phyloP scores from a whole-genome alignment of 805 yeast genomes.

The Yarrowia deformans region DNA sequence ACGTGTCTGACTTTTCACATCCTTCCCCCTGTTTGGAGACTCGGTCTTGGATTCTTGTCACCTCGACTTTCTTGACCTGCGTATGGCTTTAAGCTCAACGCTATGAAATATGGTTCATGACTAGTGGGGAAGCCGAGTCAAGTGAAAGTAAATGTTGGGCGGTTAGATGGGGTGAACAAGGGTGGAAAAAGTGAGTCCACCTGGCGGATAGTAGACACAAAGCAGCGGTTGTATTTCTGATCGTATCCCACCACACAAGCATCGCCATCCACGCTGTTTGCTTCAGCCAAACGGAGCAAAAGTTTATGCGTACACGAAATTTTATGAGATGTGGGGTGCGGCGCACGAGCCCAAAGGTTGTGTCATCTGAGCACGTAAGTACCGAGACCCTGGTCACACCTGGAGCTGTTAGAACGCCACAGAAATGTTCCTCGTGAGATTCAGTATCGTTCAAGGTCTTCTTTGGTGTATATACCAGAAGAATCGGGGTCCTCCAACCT shows the following conservation, averaged over 20 bases:
- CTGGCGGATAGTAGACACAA: background rate
- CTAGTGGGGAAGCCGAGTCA: slow-evolving; percentile 33
- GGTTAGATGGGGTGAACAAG: background rate
- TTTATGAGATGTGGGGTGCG: slow-evolving; percentile 38
- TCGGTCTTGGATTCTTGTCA: background rate
- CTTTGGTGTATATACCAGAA: background rate
- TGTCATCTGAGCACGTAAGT: background rate
- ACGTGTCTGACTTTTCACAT: background rate
- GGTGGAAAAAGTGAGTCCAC: background rate
- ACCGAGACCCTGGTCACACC: background rate
- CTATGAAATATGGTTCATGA: slow-evolving; percentile 12
- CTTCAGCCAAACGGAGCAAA: background rate
- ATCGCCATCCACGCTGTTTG: background rate
- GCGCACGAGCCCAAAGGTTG: slow-evolving; percentile 23
- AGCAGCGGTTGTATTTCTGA: background rate
- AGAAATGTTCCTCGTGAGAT: background rate
- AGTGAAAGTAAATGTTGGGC: background rate
- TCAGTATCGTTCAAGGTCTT: background rate
- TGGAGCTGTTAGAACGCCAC: background rate
- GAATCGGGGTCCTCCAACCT: no score
- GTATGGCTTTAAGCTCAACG: slow-evolving; percentile 24
- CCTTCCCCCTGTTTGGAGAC: background rate
- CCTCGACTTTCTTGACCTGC: slow-evolving; percentile 31
- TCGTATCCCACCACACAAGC: background rate
- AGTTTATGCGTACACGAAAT: slow-evolving; percentile 34